Conservation (phyloP, 495 filamentous ascomycete genomes). For the Aspergillus hancockii region DNA sequence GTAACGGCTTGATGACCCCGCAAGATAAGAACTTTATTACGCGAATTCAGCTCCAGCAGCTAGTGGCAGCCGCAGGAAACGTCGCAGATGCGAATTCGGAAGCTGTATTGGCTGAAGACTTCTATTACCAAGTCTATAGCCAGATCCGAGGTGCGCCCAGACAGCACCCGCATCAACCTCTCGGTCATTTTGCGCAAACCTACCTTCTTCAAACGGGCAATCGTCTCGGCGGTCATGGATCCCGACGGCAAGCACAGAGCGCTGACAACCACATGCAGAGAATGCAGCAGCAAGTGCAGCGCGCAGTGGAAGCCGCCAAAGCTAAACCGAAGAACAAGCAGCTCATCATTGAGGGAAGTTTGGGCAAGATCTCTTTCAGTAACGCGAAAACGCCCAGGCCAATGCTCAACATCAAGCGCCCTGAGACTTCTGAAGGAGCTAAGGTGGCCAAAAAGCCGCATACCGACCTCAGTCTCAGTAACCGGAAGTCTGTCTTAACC, state of each 20-base stretch:
- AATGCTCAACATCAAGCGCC: slow-evolving; percentile 89
- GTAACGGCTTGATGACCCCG: slow-evolving; percentile 97
- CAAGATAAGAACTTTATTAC: slow-evolving; percentile 99
- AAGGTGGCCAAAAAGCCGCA: slow-evolving; percentile 46
- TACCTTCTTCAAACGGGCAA: slow-evolving; percentile 92
- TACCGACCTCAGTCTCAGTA: slow-evolving; percentile 56
- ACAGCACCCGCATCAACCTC: slow-evolving; percentile 84
- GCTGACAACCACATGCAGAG: slow-evolving; percentile 97
- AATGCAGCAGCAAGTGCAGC: slow-evolving; percentile 98
- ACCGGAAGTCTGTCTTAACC: slow-evolving; percentile 78
- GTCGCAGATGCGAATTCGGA: slow-evolving; percentile 77
- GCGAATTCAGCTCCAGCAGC: slow-evolving; percentile 93
- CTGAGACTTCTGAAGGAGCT: slow-evolving; percentile 62
- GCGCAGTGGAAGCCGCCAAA: slow-evolving; percentile 95
- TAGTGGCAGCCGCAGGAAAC: slow-evolving; percentile 88
- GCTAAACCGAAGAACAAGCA: slow-evolving; percentile 96
- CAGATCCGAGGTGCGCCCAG: slow-evolving; percentile 87
- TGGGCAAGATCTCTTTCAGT: slow-evolving; percentile 98
- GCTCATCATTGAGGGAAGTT: slow-evolving; percentile 95
- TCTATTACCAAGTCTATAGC: slow-evolving; percentile 96
- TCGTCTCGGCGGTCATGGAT: slow-evolving; percentile 62
- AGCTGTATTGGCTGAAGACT: slow-evolving; percentile 82
- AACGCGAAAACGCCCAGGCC: slow-evolving; percentile 96
- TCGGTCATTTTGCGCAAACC: slow-evolving; percentile 95
- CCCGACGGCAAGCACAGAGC: slow-evolving; percentile 66